Evolutionary conservation across 352 stramenopile species (phyloP).

Genomic region (Peronosclerospora sorghi): DNA sequence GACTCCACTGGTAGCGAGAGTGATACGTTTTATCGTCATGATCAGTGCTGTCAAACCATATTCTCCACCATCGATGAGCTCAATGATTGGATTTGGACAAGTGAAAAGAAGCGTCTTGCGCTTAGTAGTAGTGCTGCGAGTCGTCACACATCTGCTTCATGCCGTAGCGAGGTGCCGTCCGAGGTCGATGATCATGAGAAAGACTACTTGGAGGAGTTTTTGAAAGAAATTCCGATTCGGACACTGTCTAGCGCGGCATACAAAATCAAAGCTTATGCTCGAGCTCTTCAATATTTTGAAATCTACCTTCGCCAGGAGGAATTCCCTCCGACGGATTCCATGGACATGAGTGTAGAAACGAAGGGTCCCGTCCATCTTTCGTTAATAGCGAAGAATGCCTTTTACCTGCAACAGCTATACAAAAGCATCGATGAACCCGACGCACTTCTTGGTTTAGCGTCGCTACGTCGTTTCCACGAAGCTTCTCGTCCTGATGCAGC

Average conservation of each 20-base stretch:
- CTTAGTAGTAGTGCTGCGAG: slow-evolving; percentile 42
- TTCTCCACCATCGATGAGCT: slow-evolving; percentile 81
- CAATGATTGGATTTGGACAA: slow-evolving; percentile 83
- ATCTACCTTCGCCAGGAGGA: slow-evolving; percentile 51
- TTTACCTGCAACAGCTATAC: slow-evolving; percentile 66
- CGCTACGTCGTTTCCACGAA: slow-evolving; percentile 40
- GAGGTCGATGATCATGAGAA: slow-evolving; percentile 68
- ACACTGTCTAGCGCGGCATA: slow-evolving; percentile 61
- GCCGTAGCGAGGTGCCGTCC: slow-evolving; percentile 29
- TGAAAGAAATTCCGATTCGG: slow-evolving; percentile 58
- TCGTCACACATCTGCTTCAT: slow-evolving; percentile 25
- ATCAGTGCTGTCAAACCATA: slow-evolving; percentile 79
- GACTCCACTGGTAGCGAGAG: slow-evolving; percentile 18
- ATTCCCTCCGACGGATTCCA: slow-evolving; percentile 10
- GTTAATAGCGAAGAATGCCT: slow-evolving; percentile 48
- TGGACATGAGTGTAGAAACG: slow-evolving; percentile 10
- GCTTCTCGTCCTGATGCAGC: slow-evolving; percentile 22
- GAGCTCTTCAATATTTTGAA: slow-evolving; percentile 72
- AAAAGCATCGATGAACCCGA: slow-evolving; percentile 71
- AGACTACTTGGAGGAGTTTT: slow-evolving; percentile 62
- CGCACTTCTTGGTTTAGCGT: slow-evolving; percentile 44
- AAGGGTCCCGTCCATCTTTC: slow-evolving; percentile 27
- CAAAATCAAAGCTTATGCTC: slow-evolving; percentile 55
- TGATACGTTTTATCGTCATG: slow-evolving; percentile 65
- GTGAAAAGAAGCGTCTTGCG: slow-evolving; percentile 64